These are phyloP conservation scores for Colletotrichum sp. DNA, from an alignment of 2,329 filamentous ascomycete species.

Conservation along the genomic window DNA sequence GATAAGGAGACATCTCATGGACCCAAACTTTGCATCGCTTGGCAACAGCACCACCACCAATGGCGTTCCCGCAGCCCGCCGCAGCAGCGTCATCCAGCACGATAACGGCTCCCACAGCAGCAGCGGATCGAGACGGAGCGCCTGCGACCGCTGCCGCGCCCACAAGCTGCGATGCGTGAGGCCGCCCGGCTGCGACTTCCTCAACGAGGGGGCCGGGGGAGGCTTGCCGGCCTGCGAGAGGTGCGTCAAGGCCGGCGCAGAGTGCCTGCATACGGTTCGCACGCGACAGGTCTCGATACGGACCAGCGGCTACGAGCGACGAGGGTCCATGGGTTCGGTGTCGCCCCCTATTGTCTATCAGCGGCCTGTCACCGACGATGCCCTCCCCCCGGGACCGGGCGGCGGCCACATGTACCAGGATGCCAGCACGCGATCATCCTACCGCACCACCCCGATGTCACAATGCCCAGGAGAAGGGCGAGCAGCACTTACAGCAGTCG, in stretches of 20 bases:
- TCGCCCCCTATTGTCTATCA: not conserved
- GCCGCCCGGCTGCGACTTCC: not conserved
- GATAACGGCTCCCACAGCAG: not conserved
- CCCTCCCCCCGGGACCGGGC: not conserved
- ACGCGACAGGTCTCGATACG: not conserved
- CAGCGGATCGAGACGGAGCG: not conserved
- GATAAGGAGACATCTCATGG: not conserved
- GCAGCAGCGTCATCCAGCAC: not conserved
- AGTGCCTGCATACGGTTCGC: not conserved
- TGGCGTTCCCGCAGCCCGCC: not conserved
- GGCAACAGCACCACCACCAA: not conserved
- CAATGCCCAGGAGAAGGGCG: not conserved
- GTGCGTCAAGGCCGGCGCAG: constrained; percentile 6
- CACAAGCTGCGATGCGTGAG: not conserved
- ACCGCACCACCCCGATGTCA: not conserved
- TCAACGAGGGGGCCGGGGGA: not conserved
- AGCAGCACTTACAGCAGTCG: not conserved
- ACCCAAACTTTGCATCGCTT: not conserved
- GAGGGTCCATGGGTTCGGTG: not conserved
- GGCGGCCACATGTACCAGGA: not conserved
- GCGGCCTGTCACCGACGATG: not conserved
- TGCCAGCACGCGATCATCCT: not conserved
- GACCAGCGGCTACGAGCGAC: not conserved
- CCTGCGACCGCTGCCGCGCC: not conserved
- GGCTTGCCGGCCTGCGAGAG: not conserved